Evolutionary conservation across 805 yeast species (phyloP).

Genomic region (Kuraishia hungarica): DNA sequence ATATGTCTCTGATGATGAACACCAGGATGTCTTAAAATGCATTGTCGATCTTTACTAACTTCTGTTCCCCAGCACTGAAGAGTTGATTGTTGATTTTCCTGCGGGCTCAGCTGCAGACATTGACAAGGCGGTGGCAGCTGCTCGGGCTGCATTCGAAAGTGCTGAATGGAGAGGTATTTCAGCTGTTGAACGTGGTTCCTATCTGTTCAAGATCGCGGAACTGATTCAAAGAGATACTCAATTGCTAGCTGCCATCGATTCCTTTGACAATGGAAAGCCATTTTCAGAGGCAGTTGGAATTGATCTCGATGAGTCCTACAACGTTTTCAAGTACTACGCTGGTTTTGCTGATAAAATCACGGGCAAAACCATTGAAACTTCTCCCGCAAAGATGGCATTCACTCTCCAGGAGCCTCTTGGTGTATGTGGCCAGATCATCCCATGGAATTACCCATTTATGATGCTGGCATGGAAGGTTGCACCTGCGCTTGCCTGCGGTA

Average conservation of each 20-base stretch:
- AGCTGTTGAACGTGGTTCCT: slow-evolving; percentile 45
- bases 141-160: slow-evolving; percentile 47
- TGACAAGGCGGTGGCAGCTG: slow-evolving; percentile 59
- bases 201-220: slow-evolving; percentile 34
- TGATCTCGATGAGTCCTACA: slow-evolving; percentile 20
- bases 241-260: slow-evolving; percentile 43
- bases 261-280: slow-evolving; percentile 52
- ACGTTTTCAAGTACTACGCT: slow-evolving; percentile 55
- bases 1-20: background rate
- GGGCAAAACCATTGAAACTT: slow-evolving; percentile 55
- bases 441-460: slow-evolving; percentile 78
- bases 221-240: slow-evolving; percentile 41
- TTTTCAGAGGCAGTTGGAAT: slow-evolving; percentile 37
- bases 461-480: slow-evolving; percentile 75
- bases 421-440: slow-evolving; percentile 73
- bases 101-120: slow-evolving; percentile 53
- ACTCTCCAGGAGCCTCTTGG: slow-evolving; percentile 56
- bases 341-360: slow-evolving; percentile 73
- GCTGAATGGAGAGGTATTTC: slow-evolving; percentile 37
- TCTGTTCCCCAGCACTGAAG: slow-evolving; percentile 42
- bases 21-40: no score
- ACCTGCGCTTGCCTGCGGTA: slow-evolving; percentile 71
- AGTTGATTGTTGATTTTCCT: slow-evolving; percentile 46
- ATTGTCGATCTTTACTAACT: background rate
- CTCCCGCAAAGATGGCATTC: slow-evolving; percentile 40